A percentile compares a stretch with the other conserved stretches of the same genome.
Evolutionary conservation across 139 green algal species (phyloP).

Genomic region (Coelastrella sp.): DNA sequence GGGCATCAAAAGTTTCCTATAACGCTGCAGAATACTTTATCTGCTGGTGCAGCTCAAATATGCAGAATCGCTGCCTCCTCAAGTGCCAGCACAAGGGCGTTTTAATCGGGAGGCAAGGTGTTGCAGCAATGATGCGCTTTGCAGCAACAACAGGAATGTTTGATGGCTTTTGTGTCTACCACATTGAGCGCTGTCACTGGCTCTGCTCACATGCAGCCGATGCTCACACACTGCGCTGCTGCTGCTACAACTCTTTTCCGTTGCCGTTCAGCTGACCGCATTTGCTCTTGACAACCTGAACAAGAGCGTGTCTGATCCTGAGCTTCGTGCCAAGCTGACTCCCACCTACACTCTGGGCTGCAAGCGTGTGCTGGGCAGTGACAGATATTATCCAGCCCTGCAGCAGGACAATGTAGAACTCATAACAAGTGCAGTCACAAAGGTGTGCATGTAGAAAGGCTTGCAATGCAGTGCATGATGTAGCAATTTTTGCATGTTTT

Average conservation of each 20-base stretch:
- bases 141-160: too few relatives aligned
- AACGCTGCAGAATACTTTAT: too few relatives aligned
- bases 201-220: neutral
- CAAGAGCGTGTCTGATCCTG: neutral
- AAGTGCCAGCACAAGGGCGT: too few relatives aligned
- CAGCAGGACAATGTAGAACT: slow-evolving; percentile 14
- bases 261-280: neutral
- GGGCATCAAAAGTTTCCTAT: too few relatives aligned
- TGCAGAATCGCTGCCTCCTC: too few relatives aligned
- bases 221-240: neutral
- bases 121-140: too few relatives aligned
- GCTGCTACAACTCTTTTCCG: neutral
- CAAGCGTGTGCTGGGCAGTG: slow-evolving; percentile 16
- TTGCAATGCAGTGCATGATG: too few relatives aligned
- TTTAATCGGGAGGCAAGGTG: too few relatives aligned
- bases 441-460: neutral
- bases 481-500: too few relatives aligned
- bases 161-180: too few relatives aligned
- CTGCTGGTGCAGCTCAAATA: too few relatives aligned
- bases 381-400: slow-evolving; percentile 24
- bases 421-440: neutral
- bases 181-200: neutral
- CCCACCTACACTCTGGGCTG: slow-evolving; percentile 21
- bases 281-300: neutral
- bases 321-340: neutral